Evolutionary conservation across 495 filamentous ascomycete genomes (phyloP).

Genomic region (Rhypophila decipiens): DNA sequence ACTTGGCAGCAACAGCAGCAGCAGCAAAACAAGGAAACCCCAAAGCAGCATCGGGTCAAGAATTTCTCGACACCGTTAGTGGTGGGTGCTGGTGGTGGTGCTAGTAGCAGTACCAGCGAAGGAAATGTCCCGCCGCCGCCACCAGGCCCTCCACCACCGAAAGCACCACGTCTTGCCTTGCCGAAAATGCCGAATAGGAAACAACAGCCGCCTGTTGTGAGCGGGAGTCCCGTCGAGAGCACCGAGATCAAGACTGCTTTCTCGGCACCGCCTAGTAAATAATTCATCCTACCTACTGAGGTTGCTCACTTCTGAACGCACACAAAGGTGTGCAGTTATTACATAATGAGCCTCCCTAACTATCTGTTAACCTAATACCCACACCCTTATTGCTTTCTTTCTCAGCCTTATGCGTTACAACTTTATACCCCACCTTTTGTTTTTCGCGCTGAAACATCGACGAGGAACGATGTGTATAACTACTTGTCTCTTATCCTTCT

Average conservation of each 20-base stretch:
- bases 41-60: constrained; percentile 4
- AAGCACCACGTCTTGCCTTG: background rate
- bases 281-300: constrained; percentile 1
- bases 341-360: too few species aligned
- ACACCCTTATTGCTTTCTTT: too few species aligned
- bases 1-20: constrained; percentile 16
- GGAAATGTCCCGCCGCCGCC: constrained; percentile 4
- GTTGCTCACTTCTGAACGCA: too few species aligned
- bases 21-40: constrained; percentile 11
- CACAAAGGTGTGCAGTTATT: too few species aligned
- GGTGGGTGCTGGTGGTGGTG: too few species aligned
- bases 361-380: too few species aligned
- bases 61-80: background rate
- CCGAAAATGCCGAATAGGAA: background rate
- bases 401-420: too few species aligned
- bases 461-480: too few species aligned
- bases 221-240: constrained; percentile 20
- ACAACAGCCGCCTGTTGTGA: background rate
- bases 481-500: too few species aligned
- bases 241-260: constrained; percentile 23
- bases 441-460: too few species aligned
- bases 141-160: constrained; percentile 6
- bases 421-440: too few species aligned
- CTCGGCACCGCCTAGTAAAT: constrained; percentile 18
- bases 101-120: background rate